These are phyloP conservation scores for Kodamaea sp. DNA, from an alignment of 1,139 yeast species.

Conservation along the genomic window DNA sequence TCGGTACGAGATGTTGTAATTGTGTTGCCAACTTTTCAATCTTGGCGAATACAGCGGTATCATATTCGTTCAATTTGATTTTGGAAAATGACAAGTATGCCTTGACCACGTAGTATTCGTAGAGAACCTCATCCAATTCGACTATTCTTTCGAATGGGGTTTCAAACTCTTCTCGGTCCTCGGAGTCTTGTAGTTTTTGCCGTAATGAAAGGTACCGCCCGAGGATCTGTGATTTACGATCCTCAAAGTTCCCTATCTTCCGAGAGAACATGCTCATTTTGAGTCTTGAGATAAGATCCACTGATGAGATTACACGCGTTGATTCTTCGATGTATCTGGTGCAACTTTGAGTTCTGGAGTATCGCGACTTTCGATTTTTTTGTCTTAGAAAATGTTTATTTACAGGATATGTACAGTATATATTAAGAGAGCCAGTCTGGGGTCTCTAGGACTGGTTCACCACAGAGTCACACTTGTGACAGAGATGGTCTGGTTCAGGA, in stretches of 20 bases:
- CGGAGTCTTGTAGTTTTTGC: slow-evolving; percentile 11
- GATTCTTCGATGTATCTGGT: no score
- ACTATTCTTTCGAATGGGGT: slow-evolving; percentile 20
- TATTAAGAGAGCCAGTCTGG: not conserved
- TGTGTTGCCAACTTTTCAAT: slow-evolving; percentile 14
- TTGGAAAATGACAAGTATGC: slow-evolving; percentile 14
- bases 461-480: slow-evolving; percentile 62
- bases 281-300: not conserved
- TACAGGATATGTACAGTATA: slow-evolving; percentile 1
- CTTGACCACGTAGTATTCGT: slow-evolving; percentile 22
- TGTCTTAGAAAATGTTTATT: no score
- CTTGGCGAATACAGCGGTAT: slow-evolving; percentile 3
- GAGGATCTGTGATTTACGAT: slow-evolving; percentile 18
- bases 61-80: slow-evolving; percentile 6
- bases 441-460: slow-evolving; percentile 8
- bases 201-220: slow-evolving; percentile 18
- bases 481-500: slow-evolving; percentile 50
- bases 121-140: slow-evolving; percentile 25
- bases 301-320: not conserved
- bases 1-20: slow-evolving; percentile 25
- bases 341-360: no score
- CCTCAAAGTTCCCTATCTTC: slow-evolving; percentile 23
- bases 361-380: no score
- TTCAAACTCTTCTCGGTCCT: slow-evolving; percentile 12
- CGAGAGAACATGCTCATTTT: slow-evolving; percentile 4